Base-by-base conservation (phyloP, 495 filamentous ascomycete species). In the Parmelia sp. region DNA sequence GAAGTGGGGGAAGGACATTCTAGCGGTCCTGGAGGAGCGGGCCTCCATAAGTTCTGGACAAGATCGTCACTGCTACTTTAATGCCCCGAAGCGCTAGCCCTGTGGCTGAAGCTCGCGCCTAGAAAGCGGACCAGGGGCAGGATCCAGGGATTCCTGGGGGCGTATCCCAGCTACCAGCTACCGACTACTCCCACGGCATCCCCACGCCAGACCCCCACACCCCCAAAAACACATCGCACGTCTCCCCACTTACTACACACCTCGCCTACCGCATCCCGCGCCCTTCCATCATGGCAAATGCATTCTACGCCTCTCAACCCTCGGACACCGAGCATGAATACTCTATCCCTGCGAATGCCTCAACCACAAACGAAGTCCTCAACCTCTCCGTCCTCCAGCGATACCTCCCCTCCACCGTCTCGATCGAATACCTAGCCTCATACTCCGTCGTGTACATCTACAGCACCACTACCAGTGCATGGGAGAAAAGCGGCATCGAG, bases 371-470 rank as follows among this genome's bases (percentile, higher is more conserved):
- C 75, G 84, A 85, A 37, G 87, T 92, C 66, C 84, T 96, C 60
- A 96, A 96, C 77, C 80, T 94, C 71, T 76, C 80, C 60, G 91
- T 95, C 40, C 78, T 96, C 23, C 85, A 81, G 35, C 87, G 90
- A 56, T 89, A 95, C 74, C 81, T 88, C 58, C 88, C 90, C 36
- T 71, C 76, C 64, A 82, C 93, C 65, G 78, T 74, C 51, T 77
- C 78, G 49, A 88, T 96, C 68, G 75, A 89, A 57, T 86, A 84
- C 58, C 87, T 92, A 65, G 90, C 90, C 25, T 86, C 88, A 33
- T 91, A 90, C 72, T 86, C 86, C 53, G 87, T 90, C 12, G 80
- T 96, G 60, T 96, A 96, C 78, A 77, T 79, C 68, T 93, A 93
- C 76, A 80, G 77, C 45, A 79, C 83, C 27, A 74, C 78, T 5